Conservation (phyloP, 2,329 filamentous ascomycete species). For the Talaromyces sp. region DNA sequence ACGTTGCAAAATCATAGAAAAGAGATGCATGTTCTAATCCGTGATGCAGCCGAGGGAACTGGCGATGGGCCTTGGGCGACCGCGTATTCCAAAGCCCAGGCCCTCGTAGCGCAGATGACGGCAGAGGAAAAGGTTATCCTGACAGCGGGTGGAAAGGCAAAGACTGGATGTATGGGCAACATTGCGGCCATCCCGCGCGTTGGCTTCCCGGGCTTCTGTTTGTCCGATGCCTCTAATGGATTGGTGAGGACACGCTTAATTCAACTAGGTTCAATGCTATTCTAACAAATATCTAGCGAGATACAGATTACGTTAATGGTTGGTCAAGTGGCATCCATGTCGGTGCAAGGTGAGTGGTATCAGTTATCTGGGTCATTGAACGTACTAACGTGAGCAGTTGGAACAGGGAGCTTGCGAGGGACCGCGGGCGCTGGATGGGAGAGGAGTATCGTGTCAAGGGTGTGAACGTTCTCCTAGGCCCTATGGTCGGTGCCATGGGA, state of each 20-base stretch:
- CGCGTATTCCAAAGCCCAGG: conserved; percentile 41
- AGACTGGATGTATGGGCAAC: conserved; percentile 35
- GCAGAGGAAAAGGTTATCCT: conserved; percentile 47
- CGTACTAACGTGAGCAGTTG: too few relatives aligned
- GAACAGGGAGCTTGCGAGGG: conserved; percentile 39
- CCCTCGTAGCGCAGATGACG: conserved; percentile 44
- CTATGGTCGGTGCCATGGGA: conserved; percentile 44
- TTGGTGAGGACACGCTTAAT: conserved; percentile 26
- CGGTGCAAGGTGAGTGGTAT: conserved; percentile 29
- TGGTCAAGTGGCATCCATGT: conserved; percentile 28
- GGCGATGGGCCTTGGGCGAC: conserved; percentile 39
- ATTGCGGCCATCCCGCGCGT: conserved; percentile 35
- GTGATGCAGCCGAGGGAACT: conserved; percentile 19
- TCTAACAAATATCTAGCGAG: conserved; percentile 28
- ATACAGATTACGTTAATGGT: conserved; percentile 31
- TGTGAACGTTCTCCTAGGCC: conserved; percentile 47
- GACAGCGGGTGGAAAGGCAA: conserved; percentile 27
- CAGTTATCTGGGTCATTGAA: too few relatives aligned
- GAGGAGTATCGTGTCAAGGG: conserved; percentile 47
- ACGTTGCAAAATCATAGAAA: too few relatives aligned
- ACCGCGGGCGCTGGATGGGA: conserved; percentile 36
- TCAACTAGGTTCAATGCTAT: accelerated
- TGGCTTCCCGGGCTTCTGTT: conserved; percentile 42
- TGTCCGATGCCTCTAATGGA: conserved; percentile 48
- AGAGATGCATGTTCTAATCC: too few relatives aligned